Evolutionary conservation across 192 early-diverging fungal species (phyloP).

Genomic region (Entomortierella parvispora): DNA sequence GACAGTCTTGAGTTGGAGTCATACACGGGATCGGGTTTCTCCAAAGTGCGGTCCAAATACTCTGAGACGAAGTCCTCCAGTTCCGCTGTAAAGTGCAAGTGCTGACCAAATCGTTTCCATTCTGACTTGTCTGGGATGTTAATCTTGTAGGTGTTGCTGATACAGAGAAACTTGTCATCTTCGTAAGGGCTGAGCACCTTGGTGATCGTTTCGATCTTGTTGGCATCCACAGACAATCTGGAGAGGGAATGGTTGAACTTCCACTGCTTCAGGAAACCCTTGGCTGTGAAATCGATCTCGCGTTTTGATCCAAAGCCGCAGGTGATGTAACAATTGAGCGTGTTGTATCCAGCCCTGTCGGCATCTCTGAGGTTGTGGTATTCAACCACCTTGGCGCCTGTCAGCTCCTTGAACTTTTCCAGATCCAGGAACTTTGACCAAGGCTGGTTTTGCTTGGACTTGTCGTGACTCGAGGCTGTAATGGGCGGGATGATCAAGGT

Average conservation of each 20-base stretch:
- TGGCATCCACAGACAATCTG: slow-evolving; percentile 23
- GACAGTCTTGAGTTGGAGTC: slow-evolving; percentile 16
- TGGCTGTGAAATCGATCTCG: slow-evolving; percentile 48
- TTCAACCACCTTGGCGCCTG: slow-evolving; percentile 48
- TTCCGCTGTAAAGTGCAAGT: slow-evolving; percentile 43
- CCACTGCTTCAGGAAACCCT: slow-evolving; percentile 52
- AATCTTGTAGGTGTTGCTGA: slow-evolving; percentile 51
- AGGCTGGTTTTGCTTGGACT: slow-evolving; percentile 52
- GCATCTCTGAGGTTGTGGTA: slow-evolving; percentile 40
- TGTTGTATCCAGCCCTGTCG: slow-evolving; percentile 26
- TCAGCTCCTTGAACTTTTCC: slow-evolving; percentile 36
- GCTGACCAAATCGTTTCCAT: slow-evolving; percentile 47
- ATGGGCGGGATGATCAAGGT: slow-evolving; percentile 48
- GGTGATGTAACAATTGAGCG: slow-evolving; percentile 37
- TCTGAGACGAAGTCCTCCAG: slow-evolving; percentile 39
- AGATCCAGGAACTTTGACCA: slow-evolving; percentile 54
- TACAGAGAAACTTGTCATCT: slow-evolving; percentile 42
- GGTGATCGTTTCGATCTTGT: slow-evolving; percentile 30
- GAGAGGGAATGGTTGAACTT: slow-evolving; percentile 32
- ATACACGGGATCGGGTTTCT: slow-evolving; percentile 21
- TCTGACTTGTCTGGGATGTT: slow-evolving; percentile 37
- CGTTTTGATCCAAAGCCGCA: slow-evolving; percentile 52
- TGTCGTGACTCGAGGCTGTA: slow-evolving; percentile 49
- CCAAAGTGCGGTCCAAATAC: slow-evolving; percentile 30
- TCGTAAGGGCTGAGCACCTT: slow-evolving; percentile 18